Evolutionary conservation across 169 alveolate genomes (phyloP), one percentile per base, ranked within the genome.

Genomic region (Amoebophrya sp.): DNA sequence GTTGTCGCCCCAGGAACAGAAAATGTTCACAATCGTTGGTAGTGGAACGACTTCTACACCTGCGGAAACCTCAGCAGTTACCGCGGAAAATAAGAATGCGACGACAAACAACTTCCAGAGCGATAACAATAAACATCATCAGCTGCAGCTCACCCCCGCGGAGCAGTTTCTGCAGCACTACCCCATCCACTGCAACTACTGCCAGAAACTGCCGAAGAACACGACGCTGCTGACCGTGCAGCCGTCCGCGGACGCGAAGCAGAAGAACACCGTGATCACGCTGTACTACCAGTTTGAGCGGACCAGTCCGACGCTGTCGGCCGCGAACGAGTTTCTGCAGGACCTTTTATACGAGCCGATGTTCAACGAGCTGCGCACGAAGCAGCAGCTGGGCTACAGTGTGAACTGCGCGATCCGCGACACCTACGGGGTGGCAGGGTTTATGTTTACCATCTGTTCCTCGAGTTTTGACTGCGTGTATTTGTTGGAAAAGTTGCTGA

Each of bases 311-410:
- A 7, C 35, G 29, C 83, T 66, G 38, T 0, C 35, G 2, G 83
- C 83, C 7, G 83, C 39, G 83, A 66, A 66, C 83, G 83, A 66
- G 83, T 40, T 91, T 83, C 90, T 91, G 40, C 89, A 83, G 83
- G 93, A 92, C 29, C 47, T 92, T 89, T 47, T 92, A 92, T 92
- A 88, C 54, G 93, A 92, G 83, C 89, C 90, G 35, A 77, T 92
- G 53, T 92, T 88, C 40, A 90, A 92, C 39, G 92, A 89, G 32
- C 35, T 92, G 92, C 93, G 93, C 33, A 92, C 93, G 40, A 92
- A 92, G 92, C 93, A 92, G 90, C 93, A 92, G 83, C 83, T 92
- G 14, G 93, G 93, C 0, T 92, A 92, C 90, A 89, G 92, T 33
- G 93, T 89, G 0, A 77, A 89, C 23, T 92, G 93, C 90, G 29